Base-by-base conservation (phyloP, 805 yeast species). In the Metschnikowia drakensbergensis region DNA sequence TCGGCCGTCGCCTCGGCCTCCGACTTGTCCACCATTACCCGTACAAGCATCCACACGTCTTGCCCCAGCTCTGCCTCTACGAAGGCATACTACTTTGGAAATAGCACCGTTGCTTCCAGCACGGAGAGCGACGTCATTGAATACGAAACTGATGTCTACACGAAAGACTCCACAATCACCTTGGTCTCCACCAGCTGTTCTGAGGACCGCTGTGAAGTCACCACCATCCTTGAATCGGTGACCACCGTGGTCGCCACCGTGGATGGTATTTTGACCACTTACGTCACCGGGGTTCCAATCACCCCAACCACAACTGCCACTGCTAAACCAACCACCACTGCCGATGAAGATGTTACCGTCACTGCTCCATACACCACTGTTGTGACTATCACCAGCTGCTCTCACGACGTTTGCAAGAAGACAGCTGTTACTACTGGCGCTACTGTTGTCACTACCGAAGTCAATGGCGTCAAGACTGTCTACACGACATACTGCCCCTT, bases 211-310 rank as follows among this genome's bases (percentile, higher is more conserved):
- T 72, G 76, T 48, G 57, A 56, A 42, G 65, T 60, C 37, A 70
- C 75, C 28, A 70, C 74, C 28, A 64, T 66, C 17, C 49, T 63
- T 17, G 64, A 63, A 39, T 58, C 63, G 10, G 50, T 49, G 39
- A 60, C 73, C 37, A 69, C 75, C 13, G 64, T 60, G 46, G 68
- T 73, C 30, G 58, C 74, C 35, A 65, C 69, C 5, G 62, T 69
- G 6, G 65, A 72, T 47, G 77, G 77, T 30, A 49, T 66, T 23
- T 62, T 66, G 57, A 71, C 76, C n/a, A 69, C 69, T 7, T 46
- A 68, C 38, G 67, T 70, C 29, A 63, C 70, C 5, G 67, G 52
- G 6, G 54, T 63, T 13, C 75, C 74, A 13, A 58, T 52, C 34
- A 50, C 51, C 4, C 27, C 48, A 5, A 22, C 45, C 27, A 34